Percentiles rank a stretch among this genome's conserved stretches.
phyloP scores from a whole-genome alignment of 331 rosid species.

The Quercus tomentella region DNA sequence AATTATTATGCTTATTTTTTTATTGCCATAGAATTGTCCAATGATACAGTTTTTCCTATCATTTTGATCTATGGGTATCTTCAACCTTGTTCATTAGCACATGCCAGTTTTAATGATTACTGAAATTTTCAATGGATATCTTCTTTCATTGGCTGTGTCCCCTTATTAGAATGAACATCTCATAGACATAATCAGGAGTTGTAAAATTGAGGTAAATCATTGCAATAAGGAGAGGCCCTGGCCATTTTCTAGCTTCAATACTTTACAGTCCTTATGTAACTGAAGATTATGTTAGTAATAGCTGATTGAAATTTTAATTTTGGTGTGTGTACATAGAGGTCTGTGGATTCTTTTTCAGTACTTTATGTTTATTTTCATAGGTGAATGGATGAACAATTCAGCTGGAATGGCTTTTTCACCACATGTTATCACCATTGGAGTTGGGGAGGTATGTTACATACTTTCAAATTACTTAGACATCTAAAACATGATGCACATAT shows the following conservation, averaged over 20 bases:
- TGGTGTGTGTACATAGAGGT: conserved; percentile 7
- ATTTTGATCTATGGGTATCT: neutral
- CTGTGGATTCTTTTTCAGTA: conserved; percentile 1
- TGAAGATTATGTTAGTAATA: neutral
- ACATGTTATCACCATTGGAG: conserved; percentile 75
- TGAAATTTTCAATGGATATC: neutral
- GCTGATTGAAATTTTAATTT: neutral
- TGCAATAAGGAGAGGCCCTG: conserved; percentile 1
- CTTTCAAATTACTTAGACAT: conserved; percentile 13
- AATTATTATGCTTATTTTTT: neutral
- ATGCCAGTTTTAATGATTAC: conserved; percentile 5
- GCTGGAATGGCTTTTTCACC: conserved; percentile 96
- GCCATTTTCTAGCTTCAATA: neutral
- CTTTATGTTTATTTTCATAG: conserved; percentile 35
- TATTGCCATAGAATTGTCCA: neutral
- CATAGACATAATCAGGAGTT: conserved; percentile 4
- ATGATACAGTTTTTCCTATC: neutral
- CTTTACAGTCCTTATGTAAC: neutral
- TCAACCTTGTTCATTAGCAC: neutral
- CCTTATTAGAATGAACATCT: conserved; percentile 1
- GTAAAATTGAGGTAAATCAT: conserved; percentile 4
- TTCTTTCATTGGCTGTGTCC: neutral
- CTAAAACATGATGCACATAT: conserved; percentile 9
- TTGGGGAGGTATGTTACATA: conserved; percentile 66
- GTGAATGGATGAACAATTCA: conserved; percentile 99